phyloP scores from a whole-genome alignment of 2,329 filamentous ascomycete genomes.

The Aureobasidium namibiae region DNA sequence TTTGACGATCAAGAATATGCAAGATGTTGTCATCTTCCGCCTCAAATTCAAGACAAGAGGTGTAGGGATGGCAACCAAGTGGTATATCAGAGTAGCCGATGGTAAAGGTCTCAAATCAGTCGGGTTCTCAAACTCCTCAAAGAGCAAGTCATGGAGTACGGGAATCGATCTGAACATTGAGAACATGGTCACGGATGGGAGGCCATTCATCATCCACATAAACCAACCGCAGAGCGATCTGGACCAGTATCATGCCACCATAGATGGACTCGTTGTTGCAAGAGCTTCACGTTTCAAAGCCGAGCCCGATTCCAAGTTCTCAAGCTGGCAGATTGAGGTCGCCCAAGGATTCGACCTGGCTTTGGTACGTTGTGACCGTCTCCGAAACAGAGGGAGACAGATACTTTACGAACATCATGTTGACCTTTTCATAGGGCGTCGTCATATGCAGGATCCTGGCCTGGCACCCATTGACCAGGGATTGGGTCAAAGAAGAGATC shows the following conservation, averaged over 20 bases:
- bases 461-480: neutral
- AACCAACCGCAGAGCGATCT: neutral
- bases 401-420: neutral
- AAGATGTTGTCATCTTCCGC: neutral
- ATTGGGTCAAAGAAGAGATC: no score
- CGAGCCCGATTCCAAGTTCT: neutral
- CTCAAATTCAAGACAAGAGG: neutral
- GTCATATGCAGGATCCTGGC: neutral
- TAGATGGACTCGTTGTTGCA: neutral
- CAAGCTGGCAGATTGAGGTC: neutral
- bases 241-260: neutral
- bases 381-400: neutral
- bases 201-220: neutral
- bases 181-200: neutral
- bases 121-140: neutral
- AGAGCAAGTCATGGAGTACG: neutral
- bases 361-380: neutral
- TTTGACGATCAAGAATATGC: neutral
- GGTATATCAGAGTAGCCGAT: neutral
- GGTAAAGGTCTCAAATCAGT: neutral
- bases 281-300: neutral
- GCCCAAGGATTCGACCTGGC: neutral
- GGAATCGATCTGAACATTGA: neutral
- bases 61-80: neutral
- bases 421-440: neutral